phyloP scores from a whole-genome alignment of 306 rosid species.

The Glycine tomentella region DNA sequence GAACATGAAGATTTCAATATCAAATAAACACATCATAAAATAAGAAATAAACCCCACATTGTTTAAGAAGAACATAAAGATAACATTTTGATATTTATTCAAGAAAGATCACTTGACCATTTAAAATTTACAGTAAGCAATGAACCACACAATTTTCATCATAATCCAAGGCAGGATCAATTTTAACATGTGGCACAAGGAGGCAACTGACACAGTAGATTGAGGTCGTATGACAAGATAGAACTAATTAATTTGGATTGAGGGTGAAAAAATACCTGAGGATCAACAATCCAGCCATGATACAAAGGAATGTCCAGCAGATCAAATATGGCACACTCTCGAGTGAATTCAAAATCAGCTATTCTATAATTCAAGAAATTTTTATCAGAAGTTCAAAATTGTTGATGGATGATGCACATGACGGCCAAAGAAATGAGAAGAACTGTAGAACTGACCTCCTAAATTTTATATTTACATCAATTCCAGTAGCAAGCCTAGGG shows the following conservation, averaged over 20 bases:
- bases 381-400: constrained; percentile 45
- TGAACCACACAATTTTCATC: constrained; percentile 21
- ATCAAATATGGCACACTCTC: constrained; percentile 98
- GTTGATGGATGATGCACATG: constrained; percentile 36
- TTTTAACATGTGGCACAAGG: constrained; percentile 14
- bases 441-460: constrained; percentile 65
- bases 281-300: constrained; percentile 99
- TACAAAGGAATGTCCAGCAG: constrained; percentile 93
- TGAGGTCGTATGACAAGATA: not conserved
- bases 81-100: constrained; percentile 27
- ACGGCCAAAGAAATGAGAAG: constrained; percentile 27
- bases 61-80: constrained; percentile 30
- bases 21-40: constrained; percentile 44
- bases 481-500: constrained; percentile 98
- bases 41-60: not conserved
- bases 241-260: constrained; percentile 27
- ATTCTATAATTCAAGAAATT: constrained; percentile 67
- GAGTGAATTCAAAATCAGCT: constrained; percentile 94
- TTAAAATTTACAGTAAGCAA: constrained; percentile 25
- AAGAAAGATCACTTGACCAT: constrained; percentile 33
- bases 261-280: constrained; percentile 69
- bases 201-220: constrained; percentile 5
- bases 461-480: constrained; percentile 94
- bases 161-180: constrained; percentile 34
- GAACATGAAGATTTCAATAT: constrained; percentile 39